A percentile compares a stretch with the other conserved stretches of the same genome.
These are phyloP conservation scores for Diaporthe sp. DNA, from an alignment of 2,329 filamentous ascomycete species.

Conservation along the genomic window DNA sequence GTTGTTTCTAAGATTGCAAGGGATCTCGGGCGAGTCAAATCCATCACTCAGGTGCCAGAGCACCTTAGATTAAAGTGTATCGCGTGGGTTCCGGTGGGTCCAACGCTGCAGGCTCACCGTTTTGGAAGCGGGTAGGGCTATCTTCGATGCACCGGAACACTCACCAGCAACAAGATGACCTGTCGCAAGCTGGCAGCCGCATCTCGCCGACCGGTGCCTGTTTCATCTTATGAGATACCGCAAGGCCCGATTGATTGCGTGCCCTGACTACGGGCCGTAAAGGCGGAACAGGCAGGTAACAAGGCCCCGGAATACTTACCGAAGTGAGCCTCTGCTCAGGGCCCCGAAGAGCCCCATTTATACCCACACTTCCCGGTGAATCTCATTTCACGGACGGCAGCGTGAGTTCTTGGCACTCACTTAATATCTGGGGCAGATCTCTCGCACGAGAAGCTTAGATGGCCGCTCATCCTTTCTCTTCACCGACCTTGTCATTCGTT, in stretches of 20 bases:
- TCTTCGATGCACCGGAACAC: not conserved
- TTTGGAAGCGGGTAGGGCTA: not conserved
- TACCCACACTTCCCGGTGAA: conserved; percentile 22
- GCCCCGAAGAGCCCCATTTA: conserved; percentile 1
- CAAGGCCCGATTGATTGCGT: not conserved
- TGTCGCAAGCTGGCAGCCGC: not conserved
- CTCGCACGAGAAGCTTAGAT: not conserved
- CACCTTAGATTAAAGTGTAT: conserved; percentile 1
- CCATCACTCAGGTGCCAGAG: not conserved
- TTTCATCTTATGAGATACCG: not conserved
- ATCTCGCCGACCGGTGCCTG: not conserved
- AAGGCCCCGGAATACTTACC: not conserved
- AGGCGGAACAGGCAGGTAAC: not conserved
- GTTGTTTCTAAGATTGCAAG: conserved; percentile 16
- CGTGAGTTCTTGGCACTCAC: conserved; percentile 3
- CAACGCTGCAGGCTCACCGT: conserved; percentile 9
- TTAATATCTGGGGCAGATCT: conserved; percentile 12
- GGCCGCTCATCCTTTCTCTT: not conserved
- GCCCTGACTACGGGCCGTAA: not conserved
- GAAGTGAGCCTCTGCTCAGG: conserved; percentile 13
- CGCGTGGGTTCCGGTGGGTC: not conserved
- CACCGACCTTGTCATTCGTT: conserved; percentile 12
- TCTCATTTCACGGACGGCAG: conserved; percentile 11
- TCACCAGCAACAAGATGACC: not conserved
- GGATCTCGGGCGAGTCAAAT: not conserved